Percentiles rank a stretch among this genome's conserved stretches.
These are phyloP conservation scores for Erodium chrysanthum DNA, from an alignment of 441 rosid genomes.

Conservation along the genomic window DNA sequence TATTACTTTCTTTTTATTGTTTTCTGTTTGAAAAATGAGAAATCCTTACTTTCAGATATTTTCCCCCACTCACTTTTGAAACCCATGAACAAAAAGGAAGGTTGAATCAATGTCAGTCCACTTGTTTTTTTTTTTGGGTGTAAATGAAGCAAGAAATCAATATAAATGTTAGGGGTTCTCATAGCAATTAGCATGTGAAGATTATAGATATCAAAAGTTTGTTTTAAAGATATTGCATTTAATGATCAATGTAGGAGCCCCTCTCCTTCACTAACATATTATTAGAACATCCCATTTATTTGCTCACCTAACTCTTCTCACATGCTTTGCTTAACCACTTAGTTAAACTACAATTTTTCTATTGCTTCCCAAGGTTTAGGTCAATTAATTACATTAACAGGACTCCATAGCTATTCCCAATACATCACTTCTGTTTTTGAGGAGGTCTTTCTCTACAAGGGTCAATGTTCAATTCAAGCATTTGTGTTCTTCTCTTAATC, in stretches of 20 bases:
- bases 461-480: not conserved
- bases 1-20: not conserved
- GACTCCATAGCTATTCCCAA: not conserved
- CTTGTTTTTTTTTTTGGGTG: not conserved
- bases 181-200: not conserved
- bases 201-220: not conserved
- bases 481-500: not conserved
- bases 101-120: no score
- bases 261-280: not conserved
- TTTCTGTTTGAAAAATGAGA: no score
- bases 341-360: not conserved
- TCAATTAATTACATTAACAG: not conserved
- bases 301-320: not conserved
- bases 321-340: slow-evolving; percentile 2
- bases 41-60: not conserved
- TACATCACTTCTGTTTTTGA: not conserved
- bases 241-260: not conserved
- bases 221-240: not conserved
- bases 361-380: not conserved
- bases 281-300: not conserved
- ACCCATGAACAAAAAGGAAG: no score
- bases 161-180: not conserved
- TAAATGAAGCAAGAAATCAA: not conserved
- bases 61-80: no score
- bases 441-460: not conserved